Conservation (phyloP, 306 rosid genomes). For the barrel medic (Medicago truncatula) region MtrunA17r5.0-ANR NC_053049.1:37975001-37975500, state of each 20-base stretch:
- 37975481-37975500: neutral
- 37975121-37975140: conserved; percentile 1
- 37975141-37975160: neutral
- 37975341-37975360: conserved; percentile 1
- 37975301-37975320: neutral
- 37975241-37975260: neutral
- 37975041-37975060: neutral
- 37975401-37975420: neutral
- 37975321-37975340: conserved; percentile 7
- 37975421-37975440: neutral
- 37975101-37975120: conserved; percentile 6
- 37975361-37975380: neutral
- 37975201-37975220: neutral
- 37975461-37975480: conserved; percentile 17
- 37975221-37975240: neutral
- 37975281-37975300: neutral
- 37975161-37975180: neutral
- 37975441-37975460: neutral
- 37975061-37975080: neutral
- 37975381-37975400: neutral
- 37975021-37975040: neutral
- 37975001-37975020: too few species aligned
- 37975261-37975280: neutral
- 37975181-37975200: conserved; percentile 3
- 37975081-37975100: too few species aligned